Evolutionary conservation across 2,329 filamentous ascomycete species (phyloP).

Genomic region (Exophiala bonariae): DNA sequence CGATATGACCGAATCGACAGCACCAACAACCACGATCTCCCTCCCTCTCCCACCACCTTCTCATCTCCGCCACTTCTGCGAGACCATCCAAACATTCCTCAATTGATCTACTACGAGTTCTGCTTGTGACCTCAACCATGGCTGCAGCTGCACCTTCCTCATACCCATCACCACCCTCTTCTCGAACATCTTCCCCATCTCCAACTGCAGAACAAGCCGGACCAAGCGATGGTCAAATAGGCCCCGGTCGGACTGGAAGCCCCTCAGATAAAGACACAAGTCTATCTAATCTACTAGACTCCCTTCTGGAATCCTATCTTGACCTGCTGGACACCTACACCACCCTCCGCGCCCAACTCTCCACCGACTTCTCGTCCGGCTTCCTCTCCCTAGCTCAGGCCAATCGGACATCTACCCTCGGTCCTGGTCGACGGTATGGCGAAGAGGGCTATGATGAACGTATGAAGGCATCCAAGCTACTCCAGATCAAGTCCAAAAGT

Average conservation of each 20-base stretch:
- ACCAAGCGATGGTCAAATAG: no score
- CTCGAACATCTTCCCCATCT: conserved; percentile 2
- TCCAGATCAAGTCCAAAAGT: no score
- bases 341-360: conserved; percentile 24
- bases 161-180: conserved; percentile 15
- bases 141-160: conserved; percentile 7
- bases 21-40: no score
- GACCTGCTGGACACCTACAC: conserved; percentile 30
- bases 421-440: conserved; percentile 45
- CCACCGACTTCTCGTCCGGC: conserved; percentile 32
- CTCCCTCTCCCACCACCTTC: no score
- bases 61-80: conserved; percentile 3
- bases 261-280: not conserved
- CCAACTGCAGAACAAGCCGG: no score
- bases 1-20: no score
- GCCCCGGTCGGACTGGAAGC: no score
- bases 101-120: conserved; percentile 7
- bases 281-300: conserved; percentile 21
- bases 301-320: conserved; percentile 28
- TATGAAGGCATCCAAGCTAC: conserved; percentile 40
- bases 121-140: conserved; percentile 1
- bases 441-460: conserved; percentile 52
- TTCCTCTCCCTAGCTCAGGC: conserved; percentile 50
- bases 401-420: conserved; percentile 43
- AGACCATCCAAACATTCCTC: conserved; percentile 5